These are phyloP conservation scores for Boletus pseudopeckii DNA, from an alignment of 768 basidiomycete species.

Conservation along the genomic window DNA sequence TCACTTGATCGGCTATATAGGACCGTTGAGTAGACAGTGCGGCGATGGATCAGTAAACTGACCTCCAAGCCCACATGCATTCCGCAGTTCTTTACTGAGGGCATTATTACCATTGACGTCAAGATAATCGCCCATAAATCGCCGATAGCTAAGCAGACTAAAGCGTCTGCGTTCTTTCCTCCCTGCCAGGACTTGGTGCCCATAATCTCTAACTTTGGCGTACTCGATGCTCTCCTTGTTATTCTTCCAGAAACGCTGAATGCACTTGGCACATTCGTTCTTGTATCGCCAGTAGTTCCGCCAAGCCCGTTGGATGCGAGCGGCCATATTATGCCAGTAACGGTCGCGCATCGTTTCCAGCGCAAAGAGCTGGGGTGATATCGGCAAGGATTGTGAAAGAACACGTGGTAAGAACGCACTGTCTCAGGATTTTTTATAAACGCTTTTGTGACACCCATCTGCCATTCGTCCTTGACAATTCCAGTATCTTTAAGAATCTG, in stretches of 20 bases:
- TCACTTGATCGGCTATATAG: slow-evolving; percentile 64
- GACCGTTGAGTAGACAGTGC: neutral
- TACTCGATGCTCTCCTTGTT: slow-evolving; percentile 93
- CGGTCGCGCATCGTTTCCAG: slow-evolving; percentile 98
- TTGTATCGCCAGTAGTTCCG: slow-evolving; percentile 95
- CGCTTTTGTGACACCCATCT: slow-evolving; percentile 98
- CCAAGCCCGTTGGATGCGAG: slow-evolving; percentile 93
- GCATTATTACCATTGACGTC: slow-evolving; percentile 80
- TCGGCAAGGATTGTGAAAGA: neutral
- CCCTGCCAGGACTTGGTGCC: slow-evolving; percentile 86
- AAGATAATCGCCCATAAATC: slow-evolving; percentile 96
- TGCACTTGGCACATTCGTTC: slow-evolving; percentile 90
- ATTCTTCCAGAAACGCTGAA: slow-evolving; percentile 98
- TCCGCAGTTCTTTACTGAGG: slow-evolving; percentile 70
- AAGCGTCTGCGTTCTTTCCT: slow-evolving; percentile 93
- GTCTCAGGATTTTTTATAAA: slow-evolving; percentile 99
- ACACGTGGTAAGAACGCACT: slow-evolving; percentile 40
- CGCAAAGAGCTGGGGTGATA: slow-evolving; percentile 76
- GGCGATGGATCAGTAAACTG: slow-evolving; percentile 25
- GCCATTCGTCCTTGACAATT: slow-evolving; percentile 97
- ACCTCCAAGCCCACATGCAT: slow-evolving; percentile 74
- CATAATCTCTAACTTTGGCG: slow-evolving; percentile 88
- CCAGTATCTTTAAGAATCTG: slow-evolving; percentile 93
- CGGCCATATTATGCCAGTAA: slow-evolving; percentile 99
- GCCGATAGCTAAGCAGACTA: slow-evolving; percentile 89